Base-by-base conservation (phyloP, 75 land plant species). In the Selaginella moellendorffii region DNA sequence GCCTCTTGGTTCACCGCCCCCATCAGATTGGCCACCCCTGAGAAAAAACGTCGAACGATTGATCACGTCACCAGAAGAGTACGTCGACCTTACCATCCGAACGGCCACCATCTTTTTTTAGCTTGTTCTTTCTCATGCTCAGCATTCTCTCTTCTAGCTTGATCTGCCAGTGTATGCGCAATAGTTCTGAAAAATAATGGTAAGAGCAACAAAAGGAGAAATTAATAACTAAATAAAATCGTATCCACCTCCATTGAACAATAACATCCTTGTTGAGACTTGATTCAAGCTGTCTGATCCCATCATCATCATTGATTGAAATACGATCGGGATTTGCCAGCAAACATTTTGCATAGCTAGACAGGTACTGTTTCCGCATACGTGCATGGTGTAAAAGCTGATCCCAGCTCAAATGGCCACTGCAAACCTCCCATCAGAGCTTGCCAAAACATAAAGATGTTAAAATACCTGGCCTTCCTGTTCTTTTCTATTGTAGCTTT, bases 371-470 rank as follows among this genome's bases (percentile, higher is more conserved):
- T 73, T 86, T 93, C 2, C 87, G 78, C 31, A 89, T 61, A 0
- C 68, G 65, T 26, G 90, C 77, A 71, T 75, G 83, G 36, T 54
- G 71, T 54, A 89, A 54, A 31, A 93, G 77, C n/a, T 82, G 77
- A 25, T 85, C 84, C 99, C 99, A 93, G 24, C 86, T 76, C 42
- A 93, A 23, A 65, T 66, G 83, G 18, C 98, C 98, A 82, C 98
- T 93, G 80, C 54, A 69, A 56, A 56, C n/a, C 60, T 56, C 46
- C 5, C 60, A 56, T 5, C 5, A 5, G n/a, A 2, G 24, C 60
- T 8, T 18, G 24, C 24, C 20, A 9, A 27, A 23, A 62, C 63
- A 62, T 53, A 30, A 31, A 60, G 24, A 27, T 28, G 18, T 62
- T 52, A 24, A 54, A 19, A 0, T 77, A 86, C 99, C 97, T 84